Base-by-base conservation (phyloP, 805 yeast genomes). In the Saturnispora kantuleensis region DNA sequence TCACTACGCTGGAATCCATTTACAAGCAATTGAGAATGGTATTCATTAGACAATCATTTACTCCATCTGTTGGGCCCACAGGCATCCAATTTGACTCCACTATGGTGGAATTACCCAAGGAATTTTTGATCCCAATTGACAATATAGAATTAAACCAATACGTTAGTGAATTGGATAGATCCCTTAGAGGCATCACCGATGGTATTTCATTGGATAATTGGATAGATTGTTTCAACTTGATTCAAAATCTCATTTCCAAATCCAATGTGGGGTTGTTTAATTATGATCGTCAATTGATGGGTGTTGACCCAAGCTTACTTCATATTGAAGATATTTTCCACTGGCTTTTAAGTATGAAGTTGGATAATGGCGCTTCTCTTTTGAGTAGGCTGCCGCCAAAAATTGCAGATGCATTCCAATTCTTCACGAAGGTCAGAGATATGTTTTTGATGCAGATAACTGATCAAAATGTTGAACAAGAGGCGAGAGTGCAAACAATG, bases 191-290 rank as follows among this genome's bases (percentile, higher is more conserved):
- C 26, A 21, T 21, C 5, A 79, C 81, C 56, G 67, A 64, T 26
- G 71, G 76, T 10, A 71, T 82, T 31, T 71, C 77, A 10, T 60
- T 77, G 10, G 75, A 74, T 48, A 95, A 89, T 53, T 90, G 97
- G 96, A 68, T 86, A 42, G 72, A 73, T 45, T 74, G 81, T 3
- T 84, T 76, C 58, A 90, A 86, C 55, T 63, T 80, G 1, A 62
- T 90, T 38, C 96, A 89, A 57, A 66, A 75, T 30, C 81, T 82
- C 47, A 75, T 81, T 21, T 75, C 76, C 17, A 77, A 73, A 39
- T 70, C 79, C 0, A 58, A 73, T 31, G 63, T 75, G 10, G 73
- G 81, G 8, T 64, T 87, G 46, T 80, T 83, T 56, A 67, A 71
- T 41, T 74, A 78, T 57, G 73, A 63, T 47, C 62, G 64, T 45